Base-by-base conservation (phyloP, 2,329 filamentous ascomycete species). In the Neurospora crassa region DNA sequence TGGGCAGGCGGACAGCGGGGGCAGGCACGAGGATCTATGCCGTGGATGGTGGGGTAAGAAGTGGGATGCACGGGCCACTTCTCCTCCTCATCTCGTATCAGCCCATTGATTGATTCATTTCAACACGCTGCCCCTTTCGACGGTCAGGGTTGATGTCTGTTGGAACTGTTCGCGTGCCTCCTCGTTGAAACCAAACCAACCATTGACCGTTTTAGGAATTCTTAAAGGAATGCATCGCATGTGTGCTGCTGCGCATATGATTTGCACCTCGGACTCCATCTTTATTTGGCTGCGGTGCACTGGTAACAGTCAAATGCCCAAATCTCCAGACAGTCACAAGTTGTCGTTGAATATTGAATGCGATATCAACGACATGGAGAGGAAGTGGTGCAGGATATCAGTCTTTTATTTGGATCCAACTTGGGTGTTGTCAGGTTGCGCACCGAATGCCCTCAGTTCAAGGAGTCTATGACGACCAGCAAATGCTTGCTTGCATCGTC, bases 91-190 rank as follows among this genome's bases (percentile, higher is more conserved):
- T 29, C 34, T 63, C 53, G 24, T 24, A 59, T 59, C 53, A 59
- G 53, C 53, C 53, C 53, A 59, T 59, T 59, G 53, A 59, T 59
- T 59, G 53, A 63, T 63, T 63, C 53, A 63, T 63, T 63, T 63
- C 53, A 63, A 63, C 53, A 63, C 14, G 29, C 53, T 63, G 53
- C 53, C 53, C 53, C 53, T 63, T 63, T 63, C 53, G 29, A 63
- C 53, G 24, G 53, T 63, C 29, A 37, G 29, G 47, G 47, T 59
- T 59, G 24, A 59, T 59, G 47, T 59, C 47, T 59, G 47, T 59
- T 20, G 24, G 12, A 14, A 34, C 29, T 37, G 53, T 63, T 63
- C 53, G 53, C 53, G 6, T 63, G 53, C 53, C 24, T 63, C 29
- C 29, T 63, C 29, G 53, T 63, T 34, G 53, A 63, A 29, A 18